phyloP scores from a whole-genome alignment of 164 flowering plant genomes.

The Vitis cinerea region DNA sequence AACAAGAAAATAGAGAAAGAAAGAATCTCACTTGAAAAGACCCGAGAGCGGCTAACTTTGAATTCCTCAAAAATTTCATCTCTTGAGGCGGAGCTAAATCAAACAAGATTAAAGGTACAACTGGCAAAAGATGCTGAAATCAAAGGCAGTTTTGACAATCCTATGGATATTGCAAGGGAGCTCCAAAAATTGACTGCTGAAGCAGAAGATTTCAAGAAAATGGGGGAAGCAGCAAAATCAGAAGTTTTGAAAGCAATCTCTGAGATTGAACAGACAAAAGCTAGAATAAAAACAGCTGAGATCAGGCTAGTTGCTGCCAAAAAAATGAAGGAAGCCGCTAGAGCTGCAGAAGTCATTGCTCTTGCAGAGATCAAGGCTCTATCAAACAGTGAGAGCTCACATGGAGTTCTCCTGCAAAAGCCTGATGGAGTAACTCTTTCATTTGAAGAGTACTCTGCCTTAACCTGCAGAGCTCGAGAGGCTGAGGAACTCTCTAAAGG shows the following conservation, averaged over 20 bases:
- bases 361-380: constrained; percentile 73
- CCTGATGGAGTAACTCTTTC: constrained; percentile 57
- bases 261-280: constrained; percentile 69
- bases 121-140: constrained; percentile 38
- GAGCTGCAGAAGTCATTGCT: constrained; percentile 77
- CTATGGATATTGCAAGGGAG: constrained; percentile 48
- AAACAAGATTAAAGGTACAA: constrained; percentile 48
- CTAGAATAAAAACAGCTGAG: constrained; percentile 68
- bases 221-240: constrained; percentile 65
- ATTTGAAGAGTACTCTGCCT: constrained; percentile 65
- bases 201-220: constrained; percentile 64
- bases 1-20: constrained; percentile 75
- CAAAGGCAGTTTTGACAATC: constrained; percentile 29
- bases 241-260: constrained; percentile 57
- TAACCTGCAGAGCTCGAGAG: constrained; percentile 53
- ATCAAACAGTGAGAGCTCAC: constrained; percentile 33
- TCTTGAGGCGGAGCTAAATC: constrained; percentile 67
- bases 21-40: constrained; percentile 61
- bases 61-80: constrained; percentile 63
- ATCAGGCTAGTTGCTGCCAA: constrained; percentile 74
- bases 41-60: constrained; percentile 60
- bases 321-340: constrained; percentile 89
- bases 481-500: constrained; percentile 58
- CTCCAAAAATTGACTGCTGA: constrained; percentile 60
- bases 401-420: constrained; percentile 21